phyloP scores from a whole-genome alignment of 495 filamentous ascomycete genomes.

The Terfezia claveryi region DNA sequence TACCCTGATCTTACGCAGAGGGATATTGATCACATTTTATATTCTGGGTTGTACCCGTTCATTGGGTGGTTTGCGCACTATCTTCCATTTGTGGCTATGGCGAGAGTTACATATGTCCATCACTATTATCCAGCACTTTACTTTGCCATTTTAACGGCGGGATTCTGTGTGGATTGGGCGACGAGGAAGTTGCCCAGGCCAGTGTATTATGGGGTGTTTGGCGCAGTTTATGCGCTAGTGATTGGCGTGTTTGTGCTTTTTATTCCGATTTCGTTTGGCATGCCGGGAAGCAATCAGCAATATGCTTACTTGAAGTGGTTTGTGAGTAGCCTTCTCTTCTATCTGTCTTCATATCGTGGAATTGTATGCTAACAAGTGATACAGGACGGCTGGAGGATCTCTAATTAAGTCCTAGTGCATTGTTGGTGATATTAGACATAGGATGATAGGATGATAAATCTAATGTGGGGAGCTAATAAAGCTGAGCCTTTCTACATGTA shows the following conservation, averaged over 20 bases:
- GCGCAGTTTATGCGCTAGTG: constrained; percentile 43
- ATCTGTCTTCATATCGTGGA: neutral
- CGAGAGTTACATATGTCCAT: constrained; percentile 93
- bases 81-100: constrained; percentile 89
- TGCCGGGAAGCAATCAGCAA: constrained; percentile 62
- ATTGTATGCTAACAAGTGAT: too few species aligned
- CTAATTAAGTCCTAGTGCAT: too few species aligned
- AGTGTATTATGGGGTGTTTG: constrained; percentile 42
- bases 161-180: constrained; percentile 74
- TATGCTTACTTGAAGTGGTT: constrained; percentile 92
- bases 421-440: too few species aligned
- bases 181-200: constrained; percentile 37
- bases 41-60: constrained; percentile 73
- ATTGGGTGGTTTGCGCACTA: constrained; percentile 94
- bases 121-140: constrained; percentile 99
- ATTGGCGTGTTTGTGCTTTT: constrained; percentile 73
- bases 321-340: constrained; percentile 23
- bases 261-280: constrained; percentile 89
- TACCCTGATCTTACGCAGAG: constrained; percentile 57
- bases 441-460: too few species aligned
- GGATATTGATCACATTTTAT: constrained; percentile 85
- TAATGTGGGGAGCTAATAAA: too few species aligned
- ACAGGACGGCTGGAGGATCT: too few species aligned
- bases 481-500: too few species aligned
- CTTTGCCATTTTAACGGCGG: constrained; percentile 76